Base-by-base conservation (phyloP, 1,284 basidiomycete genomes). In the Leccinum solheimii region DNA sequence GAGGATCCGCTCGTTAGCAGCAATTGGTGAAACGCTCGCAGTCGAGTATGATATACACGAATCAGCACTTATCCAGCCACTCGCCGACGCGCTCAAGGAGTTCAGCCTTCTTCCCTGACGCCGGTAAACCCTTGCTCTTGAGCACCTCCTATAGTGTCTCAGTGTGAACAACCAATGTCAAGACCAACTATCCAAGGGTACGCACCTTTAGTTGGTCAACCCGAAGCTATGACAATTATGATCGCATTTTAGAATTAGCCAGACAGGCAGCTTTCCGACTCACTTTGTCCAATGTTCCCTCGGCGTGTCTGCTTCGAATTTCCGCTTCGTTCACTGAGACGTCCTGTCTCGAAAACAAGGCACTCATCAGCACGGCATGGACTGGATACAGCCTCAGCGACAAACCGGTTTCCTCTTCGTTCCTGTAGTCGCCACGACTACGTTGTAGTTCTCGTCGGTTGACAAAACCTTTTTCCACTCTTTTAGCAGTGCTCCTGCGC, bases 161-260 rank as follows among this genome's bases (percentile, higher is more conserved):
- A 65, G 62, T 57, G 58, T 52, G 26, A 51, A 13, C 49, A 30
- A 55, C 57, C 56, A 30, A 40, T 10, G 57, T 32, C 36, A 34
- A 48, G 30, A 54, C 55, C 26, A 0, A 9, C 6, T 34, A 54
- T 43, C 64, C 67, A 56, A 58, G 38, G 32, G 34, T 57, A 49
- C 70, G 40, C 55, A 90, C 90, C 81, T 88, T 91, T 57, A 95
- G 77, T 66, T 94, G 89, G 71, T 88, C 87, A 59, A 92, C 88
- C 45, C 85, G 87, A 63, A 92, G 78, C 91, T 94, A 67, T 59
- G 32, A 66, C 45, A 40, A 57, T 63, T 30, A 65, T 60, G 61
- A 64, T 57, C 19, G 3, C 32, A 56, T 38, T 27, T 63, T 48
- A 65, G 64, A 56, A 55, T 60, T 19, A 57, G 51, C 38, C 10